phyloP scores from a whole-genome alignment of 179 eudicot genomes.

The Spergularia azorica region DNA sequence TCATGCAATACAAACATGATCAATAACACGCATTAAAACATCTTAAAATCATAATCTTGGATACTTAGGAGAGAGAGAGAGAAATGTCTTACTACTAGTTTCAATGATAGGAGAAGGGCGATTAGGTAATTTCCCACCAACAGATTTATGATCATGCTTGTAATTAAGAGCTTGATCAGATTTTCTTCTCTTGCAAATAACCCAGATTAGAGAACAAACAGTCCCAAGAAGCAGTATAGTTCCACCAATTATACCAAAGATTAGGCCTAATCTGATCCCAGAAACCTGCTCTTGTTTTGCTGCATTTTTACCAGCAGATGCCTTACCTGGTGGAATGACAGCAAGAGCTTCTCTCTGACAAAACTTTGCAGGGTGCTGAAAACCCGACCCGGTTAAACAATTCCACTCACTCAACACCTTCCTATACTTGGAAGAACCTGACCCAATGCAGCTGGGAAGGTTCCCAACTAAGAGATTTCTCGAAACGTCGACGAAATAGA shows the following conservation, averaged over 20 bases:
- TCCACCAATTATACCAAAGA: slow-evolving; percentile 65
- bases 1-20: too few species aligned
- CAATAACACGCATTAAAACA: not conserved
- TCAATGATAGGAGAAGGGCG: slow-evolving; percentile 43
- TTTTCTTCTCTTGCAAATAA: slow-evolving; percentile 33
- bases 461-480: slow-evolving; percentile 63
- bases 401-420: slow-evolving; percentile 61
- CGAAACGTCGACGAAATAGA: slow-evolving; percentile 68
- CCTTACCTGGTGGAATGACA: slow-evolving; percentile 53
- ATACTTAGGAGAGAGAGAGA: slow-evolving; percentile 6
- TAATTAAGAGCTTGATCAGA: slow-evolving; percentile 18
- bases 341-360: slow-evolving; percentile 75
- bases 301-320: not conserved
- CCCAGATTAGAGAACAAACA: slow-evolving; percentile 42
- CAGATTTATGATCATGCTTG: slow-evolving; percentile 49
- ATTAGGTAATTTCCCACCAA: slow-evolving; percentile 36
- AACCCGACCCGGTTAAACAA: slow-evolving; percentile 50
- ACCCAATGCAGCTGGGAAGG: slow-evolving; percentile 66
- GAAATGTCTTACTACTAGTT: slow-evolving; percentile 57
- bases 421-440: slow-evolving; percentile 38
- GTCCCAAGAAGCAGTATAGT: slow-evolving; percentile 41
- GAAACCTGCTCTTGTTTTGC: slow-evolving; percentile 22
- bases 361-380: slow-evolving; percentile 51
- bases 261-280: slow-evolving; percentile 52
- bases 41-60: not conserved